Base-by-base conservation (phyloP, 2,329 filamentous ascomycete genomes). In the Diaporthe sp. region DNA sequence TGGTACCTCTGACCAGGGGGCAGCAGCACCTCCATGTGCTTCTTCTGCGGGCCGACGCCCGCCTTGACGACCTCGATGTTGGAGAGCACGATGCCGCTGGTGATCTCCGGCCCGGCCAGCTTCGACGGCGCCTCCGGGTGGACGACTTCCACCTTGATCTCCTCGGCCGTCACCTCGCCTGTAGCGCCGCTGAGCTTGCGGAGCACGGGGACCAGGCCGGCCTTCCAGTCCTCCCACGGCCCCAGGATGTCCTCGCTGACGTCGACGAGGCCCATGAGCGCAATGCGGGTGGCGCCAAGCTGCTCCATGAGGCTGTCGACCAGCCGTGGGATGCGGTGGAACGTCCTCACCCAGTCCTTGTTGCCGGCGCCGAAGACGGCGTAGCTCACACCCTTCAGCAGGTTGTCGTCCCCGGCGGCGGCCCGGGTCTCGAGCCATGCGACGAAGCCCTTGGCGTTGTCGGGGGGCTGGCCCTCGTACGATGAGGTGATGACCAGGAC, bases 381-480 rank as follows among this genome's bases (percentile, higher is more conserved):
- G 79, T 87, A 91, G n/a, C 85, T 84, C 4, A 88, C 84, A 25
- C 84, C 86, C n/a, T 85, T 82, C 10, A 90, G 79, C 31, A 85
- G 82, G 31, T 85, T 83, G 0, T 79, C 82, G 51, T 76, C 76
- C 19, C 57, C 70, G 4, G 75, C 61, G 15, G 77, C 75, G 53
- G 84, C 81, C 10, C 87, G 81, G 7, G 79, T 83, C 76, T 87
- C 85, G 10, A 92, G 82, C 90, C 90, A 92, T 39, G 87, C 83
- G 53, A 88, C 86, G 77, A 92, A 92, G 70, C 87, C 85, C 0
- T 82, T 85, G 0, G 90, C 90, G 74, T 92, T 91, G 77, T 91
- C 90, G 0, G 89, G 86, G 0, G 90, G 89, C 39, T 89, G 83
- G 0, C 90, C 90, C 79, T 92, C 90, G 76, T 91, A 92, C 2